These are phyloP conservation scores for Spergularia marina DNA, from an alignment of 148 eudicot genomes.

Conservation along the genomic window DNA sequence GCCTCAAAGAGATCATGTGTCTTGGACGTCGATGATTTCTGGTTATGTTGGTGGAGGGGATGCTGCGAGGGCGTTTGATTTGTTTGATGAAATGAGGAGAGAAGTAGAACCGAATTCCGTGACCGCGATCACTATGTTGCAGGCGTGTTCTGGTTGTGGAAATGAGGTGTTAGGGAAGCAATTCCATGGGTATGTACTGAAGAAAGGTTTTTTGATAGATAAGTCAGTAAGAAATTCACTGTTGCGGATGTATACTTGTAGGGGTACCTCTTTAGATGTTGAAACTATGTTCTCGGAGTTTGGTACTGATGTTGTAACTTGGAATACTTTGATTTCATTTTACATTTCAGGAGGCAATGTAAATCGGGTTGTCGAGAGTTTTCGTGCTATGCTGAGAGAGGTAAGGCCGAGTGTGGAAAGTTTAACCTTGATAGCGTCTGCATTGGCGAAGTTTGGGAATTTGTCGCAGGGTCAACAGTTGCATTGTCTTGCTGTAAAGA, in stretches of 20 bases:
- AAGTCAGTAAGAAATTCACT: conserved; percentile 44
- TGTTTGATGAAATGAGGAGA: conserved; percentile 30
- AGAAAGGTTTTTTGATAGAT: conserved; percentile 35
- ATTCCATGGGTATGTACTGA: conserved; percentile 43
- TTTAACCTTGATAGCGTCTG: conserved; percentile 43
- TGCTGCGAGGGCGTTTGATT: background rate
- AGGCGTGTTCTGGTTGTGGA: conserved; percentile 32
- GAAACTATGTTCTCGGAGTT: conserved; percentile 40
- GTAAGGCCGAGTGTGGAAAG: conserved; percentile 45
- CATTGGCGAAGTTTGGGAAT: conserved; percentile 33
- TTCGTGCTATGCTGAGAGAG: conserved; percentile 36
- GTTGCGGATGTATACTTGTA: conserved; percentile 38
- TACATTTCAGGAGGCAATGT: conserved; percentile 30
- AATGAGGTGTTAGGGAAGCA: conserved; percentile 38
- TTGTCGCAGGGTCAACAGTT: conserved; percentile 34
- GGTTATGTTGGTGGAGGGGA: conserved; percentile 42
- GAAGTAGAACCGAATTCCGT: conserved; percentile 48
- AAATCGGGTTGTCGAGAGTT: conserved; percentile 18
- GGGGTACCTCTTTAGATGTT: conserved; percentile 25
- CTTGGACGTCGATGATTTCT: conserved; percentile 60
- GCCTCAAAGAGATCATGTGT: conserved; percentile 51
- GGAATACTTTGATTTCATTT: conserved; percentile 50
- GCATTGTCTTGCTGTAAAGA: conserved; percentile 53
- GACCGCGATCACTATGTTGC: conserved; percentile 50
- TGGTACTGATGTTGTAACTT: conserved; percentile 45